Conservation (phyloP, 441 rosid genomes). For the Erysimum pusillum region DNA sequence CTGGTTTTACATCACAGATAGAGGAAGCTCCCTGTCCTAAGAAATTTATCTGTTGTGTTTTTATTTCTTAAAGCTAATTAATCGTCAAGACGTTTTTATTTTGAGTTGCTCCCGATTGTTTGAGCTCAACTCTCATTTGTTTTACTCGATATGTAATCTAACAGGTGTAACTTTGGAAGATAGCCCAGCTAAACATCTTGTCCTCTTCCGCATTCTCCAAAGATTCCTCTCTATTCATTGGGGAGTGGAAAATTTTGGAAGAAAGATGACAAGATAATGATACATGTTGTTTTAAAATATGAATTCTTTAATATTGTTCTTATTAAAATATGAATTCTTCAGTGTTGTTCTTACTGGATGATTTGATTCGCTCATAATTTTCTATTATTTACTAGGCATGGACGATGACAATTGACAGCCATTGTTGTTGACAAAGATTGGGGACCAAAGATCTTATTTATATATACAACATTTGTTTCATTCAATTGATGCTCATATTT, state of each 20-base stretch:
- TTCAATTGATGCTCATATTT: neutral
- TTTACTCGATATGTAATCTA: neutral
- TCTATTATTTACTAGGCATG: neutral
- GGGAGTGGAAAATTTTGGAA: neutral
- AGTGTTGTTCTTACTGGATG: neutral
- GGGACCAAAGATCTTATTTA: neutral
- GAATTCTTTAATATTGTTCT: neutral
- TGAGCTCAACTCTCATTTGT: neutral
- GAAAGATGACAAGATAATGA: neutral
- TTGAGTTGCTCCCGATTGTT: neutral
- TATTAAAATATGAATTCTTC: neutral
- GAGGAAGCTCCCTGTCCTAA: neutral
- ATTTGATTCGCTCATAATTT: neutral
- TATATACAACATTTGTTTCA: neutral
- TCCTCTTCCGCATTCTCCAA: neutral
- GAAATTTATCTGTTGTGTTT: neutral
- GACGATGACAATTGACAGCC: neutral
- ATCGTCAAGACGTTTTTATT: neutral
- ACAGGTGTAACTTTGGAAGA: neutral
- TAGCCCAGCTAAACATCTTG: neutral
- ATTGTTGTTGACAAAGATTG: conserved; percentile 4
- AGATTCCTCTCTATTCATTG: neutral
- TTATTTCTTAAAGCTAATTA: neutral
- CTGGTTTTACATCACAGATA: neutral
- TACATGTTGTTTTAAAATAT: conserved; percentile 3